Percentiles rank a stretch among this genome's conserved stretches.
These are phyloP conservation scores for Debaryomyces sp. DNA, from an alignment of 1,139 yeast genomes.

Conservation along the genomic window DNA sequence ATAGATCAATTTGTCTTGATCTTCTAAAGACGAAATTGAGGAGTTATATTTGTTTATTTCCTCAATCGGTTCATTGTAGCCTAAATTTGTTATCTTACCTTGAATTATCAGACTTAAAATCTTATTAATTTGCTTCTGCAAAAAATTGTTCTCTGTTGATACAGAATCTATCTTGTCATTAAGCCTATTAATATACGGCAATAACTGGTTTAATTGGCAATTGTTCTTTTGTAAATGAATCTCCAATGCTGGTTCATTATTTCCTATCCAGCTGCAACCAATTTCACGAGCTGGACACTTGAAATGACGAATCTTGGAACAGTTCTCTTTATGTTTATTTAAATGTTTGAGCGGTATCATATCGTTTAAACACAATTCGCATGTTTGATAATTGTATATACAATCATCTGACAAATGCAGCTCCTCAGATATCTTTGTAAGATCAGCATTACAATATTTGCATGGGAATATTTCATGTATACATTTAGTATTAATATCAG, in stretches of 20 bases:
- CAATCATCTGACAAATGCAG: constrained; percentile 46
- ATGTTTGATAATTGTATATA: constrained; percentile 38
- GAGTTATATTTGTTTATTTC: constrained; percentile 38
- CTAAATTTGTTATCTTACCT: constrained; percentile 55
- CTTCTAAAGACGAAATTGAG: constrained; percentile 10
- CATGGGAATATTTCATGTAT: constrained; percentile 44
- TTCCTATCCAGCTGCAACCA: constrained; percentile 47
- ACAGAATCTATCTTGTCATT: constrained; percentile 22
- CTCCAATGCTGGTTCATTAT: constrained; percentile 42
- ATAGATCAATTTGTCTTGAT: constrained; percentile 37
- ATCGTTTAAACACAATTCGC: constrained; percentile 45
- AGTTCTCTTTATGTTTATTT: constrained; percentile 37
- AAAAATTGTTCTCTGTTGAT: constrained; percentile 28
- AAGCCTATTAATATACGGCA: constrained; percentile 32
- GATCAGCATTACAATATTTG: constrained; percentile 36
- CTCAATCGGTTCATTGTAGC: constrained; percentile 50
- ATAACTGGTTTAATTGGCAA: constrained; percentile 36
- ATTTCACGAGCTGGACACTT: constrained; percentile 44
- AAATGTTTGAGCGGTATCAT: constrained; percentile 39
- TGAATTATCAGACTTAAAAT: constrained; percentile 52
- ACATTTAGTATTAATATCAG: constrained; percentile 20
- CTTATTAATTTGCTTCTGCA: constrained; percentile 48
- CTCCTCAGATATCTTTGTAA: constrained; percentile 34
- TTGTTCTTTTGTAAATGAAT: constrained; percentile 35
- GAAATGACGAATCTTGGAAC: constrained; percentile 34